phyloP scores from a whole-genome alignment of 768 basidiomycete species.

The Amanita rubescens region DNA sequence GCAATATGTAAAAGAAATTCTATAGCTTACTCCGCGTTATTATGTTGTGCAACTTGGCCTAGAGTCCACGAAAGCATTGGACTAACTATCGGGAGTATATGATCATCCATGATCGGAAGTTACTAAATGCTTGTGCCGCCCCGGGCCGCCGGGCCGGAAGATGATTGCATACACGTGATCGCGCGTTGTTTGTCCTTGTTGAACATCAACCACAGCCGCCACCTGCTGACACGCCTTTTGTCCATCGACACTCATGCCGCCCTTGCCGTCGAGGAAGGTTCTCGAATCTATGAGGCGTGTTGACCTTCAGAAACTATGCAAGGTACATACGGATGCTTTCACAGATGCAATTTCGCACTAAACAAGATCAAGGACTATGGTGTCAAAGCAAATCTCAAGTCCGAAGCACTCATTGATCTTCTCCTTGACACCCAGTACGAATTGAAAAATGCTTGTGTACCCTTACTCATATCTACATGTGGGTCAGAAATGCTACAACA shows the following conservation, averaged over 20 bases:
- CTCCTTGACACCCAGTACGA: constrained; percentile 51
- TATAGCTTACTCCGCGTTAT: constrained; percentile 36
- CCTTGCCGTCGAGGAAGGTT: constrained; percentile 32
- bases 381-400: constrained; percentile 77
- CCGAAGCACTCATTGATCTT: constrained; percentile 70
- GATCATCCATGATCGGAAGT: too few species aligned
- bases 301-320: constrained; percentile 61
- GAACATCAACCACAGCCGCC: constrained; percentile 34
- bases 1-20: background rate
- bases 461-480: constrained; percentile 8
- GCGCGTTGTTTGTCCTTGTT: constrained; percentile 50
- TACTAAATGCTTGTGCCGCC: too few species aligned
- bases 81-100: background rate
- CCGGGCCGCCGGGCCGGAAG: background rate
- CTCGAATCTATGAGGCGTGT: constrained; percentile 39
- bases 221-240: constrained; percentile 7
- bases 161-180: constrained; percentile 21
- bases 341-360: background rate
- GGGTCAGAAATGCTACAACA: constrained; percentile 17
- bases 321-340: constrained; percentile 31
- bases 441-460: background rate
- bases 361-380: constrained; percentile 54
- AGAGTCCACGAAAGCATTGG: constrained; percentile 43
- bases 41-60: constrained; percentile 55
- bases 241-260: constrained; percentile 26